Evolutionary conservation across 768 basidiomycete species (phyloP).

Genomic region (Mycena capillaripes): DNA sequence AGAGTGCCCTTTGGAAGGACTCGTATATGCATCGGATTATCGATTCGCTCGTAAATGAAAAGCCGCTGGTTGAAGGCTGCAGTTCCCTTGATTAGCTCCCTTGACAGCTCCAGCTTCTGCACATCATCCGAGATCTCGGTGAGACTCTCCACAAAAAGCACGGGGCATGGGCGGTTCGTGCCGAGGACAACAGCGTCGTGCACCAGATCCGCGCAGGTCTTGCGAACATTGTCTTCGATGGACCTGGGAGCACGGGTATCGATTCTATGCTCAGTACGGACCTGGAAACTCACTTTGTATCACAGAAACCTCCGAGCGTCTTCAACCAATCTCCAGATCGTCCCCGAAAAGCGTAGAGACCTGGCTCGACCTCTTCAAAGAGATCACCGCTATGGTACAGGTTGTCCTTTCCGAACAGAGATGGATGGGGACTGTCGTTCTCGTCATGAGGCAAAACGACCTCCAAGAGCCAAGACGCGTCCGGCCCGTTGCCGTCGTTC

Average conservation of each 20-base stretch:
- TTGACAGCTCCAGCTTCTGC: too few relatives aligned
- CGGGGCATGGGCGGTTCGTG: too few relatives aligned
- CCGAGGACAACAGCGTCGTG: constrained; percentile 5
- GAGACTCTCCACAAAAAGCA: neutral
- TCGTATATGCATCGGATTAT: neutral
- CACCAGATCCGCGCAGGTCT: neutral
- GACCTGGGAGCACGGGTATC: neutral
- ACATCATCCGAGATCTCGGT: neutral
- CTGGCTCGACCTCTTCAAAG: too few relatives aligned
- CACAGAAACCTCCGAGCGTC: too few relatives aligned
- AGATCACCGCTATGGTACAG: neutral
- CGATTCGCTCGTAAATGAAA: neutral
- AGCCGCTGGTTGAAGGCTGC: neutral
- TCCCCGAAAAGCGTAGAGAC: too few relatives aligned
- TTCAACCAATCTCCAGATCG: too few relatives aligned
- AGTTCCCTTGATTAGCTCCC: too few relatives aligned
- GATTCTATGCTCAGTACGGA: neutral
- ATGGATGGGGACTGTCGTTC: neutral
- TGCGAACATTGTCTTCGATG: constrained; percentile 1
- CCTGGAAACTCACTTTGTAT: too few relatives aligned
- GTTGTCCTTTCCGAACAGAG: neutral
- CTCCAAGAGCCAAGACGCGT: neutral
- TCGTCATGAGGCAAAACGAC: neutral
- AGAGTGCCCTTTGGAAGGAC: too few relatives aligned
- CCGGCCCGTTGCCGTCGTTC: neutral